Base-by-base conservation (phyloP, 257 asterid genomes). In the Penstemon eatonii region DNA sequence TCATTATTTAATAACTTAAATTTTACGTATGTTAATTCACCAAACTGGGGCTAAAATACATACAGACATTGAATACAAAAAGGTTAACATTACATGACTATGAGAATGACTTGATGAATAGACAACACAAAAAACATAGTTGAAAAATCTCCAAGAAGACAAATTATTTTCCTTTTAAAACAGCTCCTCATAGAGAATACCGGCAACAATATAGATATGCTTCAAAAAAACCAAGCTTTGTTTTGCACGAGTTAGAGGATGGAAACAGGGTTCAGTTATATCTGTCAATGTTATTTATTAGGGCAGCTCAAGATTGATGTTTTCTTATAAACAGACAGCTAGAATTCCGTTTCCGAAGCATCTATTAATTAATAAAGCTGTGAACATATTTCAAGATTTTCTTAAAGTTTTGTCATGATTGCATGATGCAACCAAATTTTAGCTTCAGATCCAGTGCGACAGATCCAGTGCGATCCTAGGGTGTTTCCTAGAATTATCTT, bases 141-240 rank as follows among this genome's bases (percentile, higher is more conserved):
- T 36, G 52, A 68, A 47, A 50, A 55, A 65, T 59, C 52, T 67
- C 49, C 56, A 69, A 3, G 8, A 9, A 46, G 51, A 12, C 40
- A 56, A 46, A 57, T 36, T 38, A 18, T 5, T 37, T 37, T 45
- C 5, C 15, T 7, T 54, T 53, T 52, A 43, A 43, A 15, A 8
- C 37, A 19, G 38, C 13, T 33, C 36, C 67, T 56, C 59, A 51
- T 19, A 60, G 39, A n/a, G 52, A 10, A 37, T 55, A 59, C 19
- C 15, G 55, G 49, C 53, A 56, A 68, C 70, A 18, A 51, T 36
- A 36, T 40, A 37, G 61, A 51, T 52, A 12, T 44, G 56, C 73
- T 45, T 56, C 70, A n/a, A 18, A 43, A 33, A 54, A 38, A 50
- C 2, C 33, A 25, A 25, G 33, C 33, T 25, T 25, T 0, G 33